Evolutionary conservation across 2,329 filamentous ascomycete species (phyloP).

Genomic region (Hypoxylon sp.): DNA sequence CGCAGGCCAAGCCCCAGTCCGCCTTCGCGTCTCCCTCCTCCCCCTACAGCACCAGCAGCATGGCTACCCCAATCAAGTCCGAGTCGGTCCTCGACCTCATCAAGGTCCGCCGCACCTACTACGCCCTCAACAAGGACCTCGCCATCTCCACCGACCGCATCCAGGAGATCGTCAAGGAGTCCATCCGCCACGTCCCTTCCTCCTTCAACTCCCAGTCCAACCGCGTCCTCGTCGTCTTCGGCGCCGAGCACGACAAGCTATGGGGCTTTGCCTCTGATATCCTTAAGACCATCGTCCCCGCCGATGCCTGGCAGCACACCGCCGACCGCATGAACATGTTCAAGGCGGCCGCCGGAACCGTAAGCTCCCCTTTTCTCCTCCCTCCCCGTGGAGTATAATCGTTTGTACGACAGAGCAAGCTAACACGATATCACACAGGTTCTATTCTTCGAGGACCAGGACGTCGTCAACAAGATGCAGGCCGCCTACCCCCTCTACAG

Average conservation of each 20-base stretch:
- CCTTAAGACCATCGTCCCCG: constrained; percentile 76
- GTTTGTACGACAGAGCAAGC: neutral
- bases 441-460: constrained; percentile 87
- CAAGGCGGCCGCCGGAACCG: constrained; percentile 79
- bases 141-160: constrained; percentile 69
- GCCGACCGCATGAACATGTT: constrained; percentile 63
- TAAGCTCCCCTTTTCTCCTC: constrained; percentile 56
- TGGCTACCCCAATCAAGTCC: constrained; percentile 58
- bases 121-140: constrained; percentile 74
- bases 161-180: constrained; percentile 72
- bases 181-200: constrained; percentile 77
- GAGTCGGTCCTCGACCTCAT: constrained; percentile 71
- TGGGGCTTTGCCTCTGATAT: constrained; percentile 79
- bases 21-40: constrained; percentile 25
- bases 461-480: constrained; percentile 73
- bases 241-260: constrained; percentile 85
- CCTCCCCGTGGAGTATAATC: neutral
- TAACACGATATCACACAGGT: constrained; percentile 58
- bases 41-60: constrained; percentile 54
- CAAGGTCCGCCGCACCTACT: constrained; percentile 76
- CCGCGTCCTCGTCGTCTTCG: constrained; percentile 81
- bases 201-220: constrained; percentile 92
- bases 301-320: constrained; percentile 69
- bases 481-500: constrained; percentile 78
- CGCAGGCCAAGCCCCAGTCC: constrained; percentile 15